phyloP scores from a whole-genome alignment of 495 filamentous ascomycete species.

The Apodospora peruviana region DNA sequence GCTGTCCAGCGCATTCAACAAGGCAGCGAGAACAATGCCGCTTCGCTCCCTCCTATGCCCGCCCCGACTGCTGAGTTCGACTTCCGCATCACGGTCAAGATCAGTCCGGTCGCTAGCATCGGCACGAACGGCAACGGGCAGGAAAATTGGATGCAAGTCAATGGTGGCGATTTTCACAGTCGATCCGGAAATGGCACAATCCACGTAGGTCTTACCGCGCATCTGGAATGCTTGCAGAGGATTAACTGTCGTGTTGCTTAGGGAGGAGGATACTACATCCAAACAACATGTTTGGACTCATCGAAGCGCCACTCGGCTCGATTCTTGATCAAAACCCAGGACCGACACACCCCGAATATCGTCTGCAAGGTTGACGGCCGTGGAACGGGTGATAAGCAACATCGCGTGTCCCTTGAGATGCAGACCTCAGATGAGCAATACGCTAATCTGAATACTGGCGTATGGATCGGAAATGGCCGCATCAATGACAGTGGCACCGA shows the following conservation, averaged over 20 bases:
- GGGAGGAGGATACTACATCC: no score
- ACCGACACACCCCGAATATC: no score
- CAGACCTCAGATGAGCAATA: conserved; percentile 27
- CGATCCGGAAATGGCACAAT: conserved; percentile 24
- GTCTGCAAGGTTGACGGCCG: no score
- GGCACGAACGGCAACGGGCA: conserved; percentile 14
- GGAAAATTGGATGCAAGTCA: conserved; percentile 21
- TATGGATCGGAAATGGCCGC: no score
- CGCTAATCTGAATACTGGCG: conserved; percentile 14
- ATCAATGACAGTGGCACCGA: no score
- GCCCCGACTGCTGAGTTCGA: conserved; percentile 20
- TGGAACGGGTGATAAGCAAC: no score
- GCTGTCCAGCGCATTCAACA: conserved; percentile 24
- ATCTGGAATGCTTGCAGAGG: no score
- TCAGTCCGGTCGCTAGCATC: conserved; percentile 24
- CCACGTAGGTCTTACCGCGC: conserved; percentile 14
- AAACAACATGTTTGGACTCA: no score
- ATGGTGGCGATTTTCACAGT: conserved; percentile 25
- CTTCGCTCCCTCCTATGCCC: conserved; percentile 20
- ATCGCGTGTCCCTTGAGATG: conserved; percentile 20
- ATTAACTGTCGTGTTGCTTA: no score
- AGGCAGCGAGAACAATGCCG: conserved; percentile 26
- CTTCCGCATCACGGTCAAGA: conserved; percentile 26
- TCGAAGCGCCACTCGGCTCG: no score
- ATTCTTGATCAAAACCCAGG: no score